Conservation (phyloP, 2,329 filamentous ascomycete genomes). For the Aspergillus melleus region DNA sequence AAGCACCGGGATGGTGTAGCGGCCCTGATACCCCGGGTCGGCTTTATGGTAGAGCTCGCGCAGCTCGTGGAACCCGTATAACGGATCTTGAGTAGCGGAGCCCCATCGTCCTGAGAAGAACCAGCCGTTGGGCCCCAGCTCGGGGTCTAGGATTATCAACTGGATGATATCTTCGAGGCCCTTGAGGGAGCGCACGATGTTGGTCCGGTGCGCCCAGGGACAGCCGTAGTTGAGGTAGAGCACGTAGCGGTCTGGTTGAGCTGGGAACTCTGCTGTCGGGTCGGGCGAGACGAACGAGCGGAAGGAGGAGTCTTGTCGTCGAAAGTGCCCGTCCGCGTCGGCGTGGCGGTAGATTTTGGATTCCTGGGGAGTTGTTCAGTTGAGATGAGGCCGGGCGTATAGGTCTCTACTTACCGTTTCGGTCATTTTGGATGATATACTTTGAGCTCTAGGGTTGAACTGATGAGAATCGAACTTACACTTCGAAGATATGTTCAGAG, state of each 20-base stretch:
- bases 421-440: background rate
- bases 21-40: constrained; percentile 66
- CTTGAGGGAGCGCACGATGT: constrained; percentile 52
- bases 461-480: no score
- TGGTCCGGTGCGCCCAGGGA: constrained; percentile 61
- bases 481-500: no score
- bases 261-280: constrained; percentile 54
- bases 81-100: constrained; percentile 62
- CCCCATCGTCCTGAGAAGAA: constrained; percentile 67
- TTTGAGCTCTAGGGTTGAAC: background rate
- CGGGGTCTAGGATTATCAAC: constrained; percentile 44
- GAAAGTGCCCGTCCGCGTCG: constrained; percentile 54
- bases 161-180: constrained; percentile 52
- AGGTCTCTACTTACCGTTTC: background rate
- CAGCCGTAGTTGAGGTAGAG: constrained; percentile 63
- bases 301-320: constrained; percentile 56
- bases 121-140: constrained; percentile 60
- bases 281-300: constrained; percentile 57
- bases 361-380: constrained; percentile 9
- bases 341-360: constrained; percentile 32
- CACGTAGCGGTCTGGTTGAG: constrained; percentile 61
- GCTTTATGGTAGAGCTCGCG: constrained; percentile 73
- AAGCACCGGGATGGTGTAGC: constrained; percentile 80
- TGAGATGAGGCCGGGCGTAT: background rate
- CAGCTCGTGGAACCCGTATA: constrained; percentile 70